phyloP scores from a whole-genome alignment of 805 yeast genomes.

The Kodamaea laetipori region DNA sequence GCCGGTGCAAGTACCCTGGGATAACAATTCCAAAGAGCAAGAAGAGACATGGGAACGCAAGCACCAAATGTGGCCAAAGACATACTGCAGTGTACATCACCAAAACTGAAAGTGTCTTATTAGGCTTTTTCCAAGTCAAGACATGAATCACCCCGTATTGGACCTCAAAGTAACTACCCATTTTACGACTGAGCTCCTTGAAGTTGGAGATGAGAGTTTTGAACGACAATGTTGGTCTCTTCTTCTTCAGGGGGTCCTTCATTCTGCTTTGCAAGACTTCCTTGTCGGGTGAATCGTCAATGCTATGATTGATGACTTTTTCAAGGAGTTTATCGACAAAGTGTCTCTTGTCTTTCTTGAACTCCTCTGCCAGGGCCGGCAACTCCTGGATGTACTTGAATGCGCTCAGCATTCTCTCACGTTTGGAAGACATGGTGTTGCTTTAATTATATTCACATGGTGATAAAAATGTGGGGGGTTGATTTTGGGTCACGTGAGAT shows the following conservation, averaged over 20 bases:
- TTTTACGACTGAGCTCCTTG: constrained; percentile 53
- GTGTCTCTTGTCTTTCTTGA: constrained; percentile 34
- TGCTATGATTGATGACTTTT: constrained; percentile 49
- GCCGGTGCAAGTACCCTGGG: constrained; percentile 70
- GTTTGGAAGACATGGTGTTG: constrained; percentile 6
- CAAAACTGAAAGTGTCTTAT: constrained; percentile 63
- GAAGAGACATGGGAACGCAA: constrained; percentile 62
- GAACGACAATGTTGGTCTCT: constrained; percentile 58
- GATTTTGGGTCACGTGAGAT: no score
- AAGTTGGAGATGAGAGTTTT: constrained; percentile 58
- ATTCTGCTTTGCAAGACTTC: constrained; percentile 44
- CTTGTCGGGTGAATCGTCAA: constrained; percentile 51
- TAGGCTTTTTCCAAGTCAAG: constrained; percentile 74
- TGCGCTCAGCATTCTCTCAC: constrained; percentile 12
- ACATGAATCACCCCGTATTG: constrained; percentile 64
- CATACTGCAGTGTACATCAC: constrained; percentile 67
- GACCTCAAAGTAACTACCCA: constrained; percentile 57
- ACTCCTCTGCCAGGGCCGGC: constrained; percentile 34
- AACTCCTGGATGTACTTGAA: constrained; percentile 24
- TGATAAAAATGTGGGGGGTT: constrained; percentile 7
- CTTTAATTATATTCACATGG: constrained; percentile 7
- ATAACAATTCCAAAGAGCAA: constrained; percentile 60
- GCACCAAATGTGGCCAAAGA: constrained; percentile 66
- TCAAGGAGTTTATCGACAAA: constrained; percentile 62
- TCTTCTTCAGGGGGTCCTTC: constrained; percentile 46